Conservation (phyloP, 768 basidiomycete species). For the Cystobasidium ongulense region DNA sequence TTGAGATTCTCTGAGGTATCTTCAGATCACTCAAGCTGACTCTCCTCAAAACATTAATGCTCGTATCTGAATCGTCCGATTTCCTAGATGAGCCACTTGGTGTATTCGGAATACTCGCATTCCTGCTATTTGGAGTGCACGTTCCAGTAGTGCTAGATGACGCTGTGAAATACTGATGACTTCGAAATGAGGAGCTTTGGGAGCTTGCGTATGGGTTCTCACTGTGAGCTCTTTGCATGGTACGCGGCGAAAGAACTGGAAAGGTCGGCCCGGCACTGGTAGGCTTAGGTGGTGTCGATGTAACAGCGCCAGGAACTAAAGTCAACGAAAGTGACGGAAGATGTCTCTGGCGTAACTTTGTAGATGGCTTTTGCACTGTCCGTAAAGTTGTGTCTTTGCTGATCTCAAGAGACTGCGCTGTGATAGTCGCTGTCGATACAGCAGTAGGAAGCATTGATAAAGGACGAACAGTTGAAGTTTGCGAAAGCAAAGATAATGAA, state of each 20-base stretch:
- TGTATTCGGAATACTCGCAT: neutral
- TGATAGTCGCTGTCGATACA: neutral
- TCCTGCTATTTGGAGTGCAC: neutral
- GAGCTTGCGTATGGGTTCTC: neutral
- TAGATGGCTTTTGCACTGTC: neutral
- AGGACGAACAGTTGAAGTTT: slow-evolving; percentile 18
- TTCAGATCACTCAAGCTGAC: slow-evolving; percentile 43
- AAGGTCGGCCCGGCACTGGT: neutral
- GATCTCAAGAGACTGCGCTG: neutral
- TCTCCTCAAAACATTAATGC: slow-evolving; percentile 28
- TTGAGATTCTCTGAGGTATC: slow-evolving; percentile 41
- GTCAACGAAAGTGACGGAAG: slow-evolving; percentile 4
- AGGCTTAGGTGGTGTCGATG: neutral
- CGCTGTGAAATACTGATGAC: neutral
- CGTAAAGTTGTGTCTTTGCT: neutral
- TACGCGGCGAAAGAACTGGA: neutral
- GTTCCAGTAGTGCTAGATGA: neutral
- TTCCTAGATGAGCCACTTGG: neutral
- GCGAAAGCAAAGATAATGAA: slow-evolving; percentile 17
- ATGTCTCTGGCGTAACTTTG: neutral
- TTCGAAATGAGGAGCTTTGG: neutral
- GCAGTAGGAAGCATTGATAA: neutral
- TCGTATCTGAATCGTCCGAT: neutral
- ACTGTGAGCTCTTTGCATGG: neutral
- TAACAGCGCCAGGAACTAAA: neutral